Evolutionary conservation across 2,329 filamentous ascomycete genomes (phyloP), one percentile per base, ranked within the genome.

Genomic region (Graphilbum sp.): DNA sequence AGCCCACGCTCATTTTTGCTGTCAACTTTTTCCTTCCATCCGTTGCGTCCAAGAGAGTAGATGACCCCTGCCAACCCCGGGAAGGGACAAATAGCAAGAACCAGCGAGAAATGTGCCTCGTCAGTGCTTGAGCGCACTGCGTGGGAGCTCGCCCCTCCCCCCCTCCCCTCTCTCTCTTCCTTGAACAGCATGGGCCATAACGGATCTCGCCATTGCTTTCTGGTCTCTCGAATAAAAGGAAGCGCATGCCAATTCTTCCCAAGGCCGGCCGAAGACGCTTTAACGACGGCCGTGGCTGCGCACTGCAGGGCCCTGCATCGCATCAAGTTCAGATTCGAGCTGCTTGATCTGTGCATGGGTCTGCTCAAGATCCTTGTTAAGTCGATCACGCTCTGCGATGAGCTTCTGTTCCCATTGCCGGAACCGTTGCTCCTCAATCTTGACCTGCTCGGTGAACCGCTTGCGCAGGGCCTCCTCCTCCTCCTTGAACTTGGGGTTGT

Each of bases 401-500:
- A 98, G 83, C 75, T 96, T 96, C 76, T 98, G 90, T 69, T 98
- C 90, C 90, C 90, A 98, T 66, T 93, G 82, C 63, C 92, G 78
- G 79, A 98, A 98, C 49, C 90, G 79, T 68, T 94, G 86, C 67
- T 98, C 90, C 70, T 98, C 92, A 55, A 98, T 83, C 83, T 98
- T 98, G 69, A 98, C 90, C 63, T 98, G 90, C 69, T 98, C 90
- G 51, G 90, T 98, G 67, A 98, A 98, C 52, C 92, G 78, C 78
- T 98, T 98, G 65, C 90, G 79, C 48, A 98, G 77, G 45, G 84
- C 83, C 72, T 98, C 90, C 59, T 98, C 90, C 64, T 98, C 90
- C 62, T 98, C 90, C 76, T 98, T 98, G 75, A 96, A 98, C 72
- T 98, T 98, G 66, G 90, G 90, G 72, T 98, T 98, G 68, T 98